These are phyloP conservation scores for Botrytis hyacinthi DNA, from an alignment of 2,329 filamentous ascomycete genomes.

Conservation along the genomic window DNA sequence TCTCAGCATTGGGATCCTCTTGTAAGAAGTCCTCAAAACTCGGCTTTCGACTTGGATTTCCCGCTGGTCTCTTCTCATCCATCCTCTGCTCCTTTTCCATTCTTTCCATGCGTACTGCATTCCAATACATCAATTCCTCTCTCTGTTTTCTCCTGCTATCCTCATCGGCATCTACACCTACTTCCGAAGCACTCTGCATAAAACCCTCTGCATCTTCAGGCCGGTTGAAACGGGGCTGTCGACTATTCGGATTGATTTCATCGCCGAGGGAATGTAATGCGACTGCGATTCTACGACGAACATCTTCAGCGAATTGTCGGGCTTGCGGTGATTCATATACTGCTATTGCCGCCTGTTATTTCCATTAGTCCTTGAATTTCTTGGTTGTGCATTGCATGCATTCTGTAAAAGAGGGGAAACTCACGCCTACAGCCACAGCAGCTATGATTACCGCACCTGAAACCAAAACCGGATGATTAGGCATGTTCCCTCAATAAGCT, in stretches of 20 bases:
- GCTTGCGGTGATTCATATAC: constrained; percentile 65
- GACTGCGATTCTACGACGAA: constrained; percentile 59
- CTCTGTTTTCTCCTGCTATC: constrained; percentile 59
- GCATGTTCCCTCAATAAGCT: constrained; percentile 30
- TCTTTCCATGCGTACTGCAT: constrained; percentile 53
- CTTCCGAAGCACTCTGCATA: constrained; percentile 49
- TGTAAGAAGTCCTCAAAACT: constrained; percentile 59
- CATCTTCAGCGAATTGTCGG: constrained; percentile 58
- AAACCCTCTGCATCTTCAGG: constrained; percentile 67
- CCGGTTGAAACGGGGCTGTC: constrained; percentile 58
- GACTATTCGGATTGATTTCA: constrained; percentile 44
- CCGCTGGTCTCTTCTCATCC: constrained; percentile 33
- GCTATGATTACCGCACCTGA: constrained; percentile 40
- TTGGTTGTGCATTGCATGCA: background rate
- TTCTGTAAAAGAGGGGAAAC: constrained; percentile 21
- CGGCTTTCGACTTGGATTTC: constrained; percentile 30
- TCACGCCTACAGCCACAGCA: constrained; percentile 37
- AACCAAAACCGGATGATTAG: constrained; percentile 37
- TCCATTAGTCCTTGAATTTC: constrained; percentile 21
- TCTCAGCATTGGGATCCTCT: constrained; percentile 50
- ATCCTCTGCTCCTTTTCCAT: constrained; percentile 41
- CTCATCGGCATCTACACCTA: constrained; percentile 60
- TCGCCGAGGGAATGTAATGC: constrained; percentile 60
- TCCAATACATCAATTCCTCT: constrained; percentile 66
- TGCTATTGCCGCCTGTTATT: constrained; percentile 37